These are phyloP conservation scores for Hyphopichia wangnamkhiaoensis DNA, from an alignment of 1,139 yeast species.

Conservation along the genomic window DNA sequence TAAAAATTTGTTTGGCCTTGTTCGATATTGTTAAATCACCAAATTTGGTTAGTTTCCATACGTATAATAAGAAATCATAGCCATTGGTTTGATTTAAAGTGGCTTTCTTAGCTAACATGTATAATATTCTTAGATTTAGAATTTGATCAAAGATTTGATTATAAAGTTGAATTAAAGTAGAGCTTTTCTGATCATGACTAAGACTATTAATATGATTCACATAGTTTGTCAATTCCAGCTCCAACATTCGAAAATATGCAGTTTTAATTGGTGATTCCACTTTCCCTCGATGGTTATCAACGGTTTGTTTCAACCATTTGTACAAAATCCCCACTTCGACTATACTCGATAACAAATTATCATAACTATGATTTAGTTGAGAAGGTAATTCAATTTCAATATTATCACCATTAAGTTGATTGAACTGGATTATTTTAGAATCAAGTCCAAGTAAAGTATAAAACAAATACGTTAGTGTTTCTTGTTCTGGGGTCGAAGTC, in stretches of 20 bases:
- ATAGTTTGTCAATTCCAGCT: constrained; percentile 55
- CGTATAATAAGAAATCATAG: constrained; percentile 54
- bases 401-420: constrained; percentile 20
- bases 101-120: constrained; percentile 35
- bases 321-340: constrained; percentile 77
- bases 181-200: constrained; percentile 30
- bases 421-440: constrained; percentile 59
- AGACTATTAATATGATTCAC: constrained; percentile 55
- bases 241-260: constrained; percentile 62
- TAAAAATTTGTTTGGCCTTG: constrained; percentile 48
- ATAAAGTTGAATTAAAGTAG: constrained; percentile 42
- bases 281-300: constrained; percentile 29
- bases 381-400: constrained; percentile 46
- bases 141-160: constrained; percentile 53
- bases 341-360: constrained; percentile 57
- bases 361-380: constrained; percentile 55
- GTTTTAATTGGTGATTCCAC: constrained; percentile 57
- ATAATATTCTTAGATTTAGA: constrained; percentile 56
- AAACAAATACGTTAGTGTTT: constrained; percentile 57
- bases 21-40: constrained; percentile 60
- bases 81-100: constrained; percentile 43
- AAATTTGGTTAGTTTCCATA: constrained; percentile 54
- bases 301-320: constrained; percentile 38
- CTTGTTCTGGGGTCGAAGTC: constrained; percentile 45
- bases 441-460: constrained; percentile 75